Base-by-base conservation (phyloP, 306 rosid genomes). In the Quercus glauca region DNA sequence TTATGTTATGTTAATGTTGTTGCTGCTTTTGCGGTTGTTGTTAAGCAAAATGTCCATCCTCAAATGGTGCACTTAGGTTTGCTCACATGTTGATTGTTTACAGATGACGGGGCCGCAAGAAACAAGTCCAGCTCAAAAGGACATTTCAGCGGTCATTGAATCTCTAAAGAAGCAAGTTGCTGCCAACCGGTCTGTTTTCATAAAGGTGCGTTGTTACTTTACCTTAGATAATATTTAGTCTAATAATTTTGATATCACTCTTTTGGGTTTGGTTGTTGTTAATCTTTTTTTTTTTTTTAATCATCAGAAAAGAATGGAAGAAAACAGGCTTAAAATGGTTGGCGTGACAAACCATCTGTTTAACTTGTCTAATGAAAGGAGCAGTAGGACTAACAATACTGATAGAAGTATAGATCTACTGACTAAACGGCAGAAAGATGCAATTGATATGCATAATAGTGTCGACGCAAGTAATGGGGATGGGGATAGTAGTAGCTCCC, bases 381-480 rank as follows among this genome's bases (percentile, higher is more conserved):
- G 49, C 18, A 58, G 82, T 71, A 73, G 73, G 70, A 33, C 73
- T 60, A 61, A 21, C 33, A 87, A 87, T 82, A 51, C 74, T 3
- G 76, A 83, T 77, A 79, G 73, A 82, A 82, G 85, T 80, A 76
- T 85, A 68, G 96, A 93, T 81, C 84, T 91, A 61, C 81, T 96
- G 82, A 79, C 91, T 29, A 90, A 85, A 87, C 91, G 98, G 90
- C 97, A 90, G 84, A 85, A 87, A 80, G 97, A 93, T 74, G 99
- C 98, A 55, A 80, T 88, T 87, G 91, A 90, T 79, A 89, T 89
- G 96, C 96, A 93, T 81, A 90, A 91, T 68, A 94, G 97, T 74
- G 82, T 87, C 73, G 88, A 86, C 77, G 86, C 85, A 20, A 89
- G 86, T 87, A 81, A 83, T 79, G 97, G 86, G 76, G 89, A 87